Evolutionary conservation across 140 eudicot genomes (phyloP), one percentile per base, ranked within the genome.

Genomic region (Cichorium intybus): DNA sequence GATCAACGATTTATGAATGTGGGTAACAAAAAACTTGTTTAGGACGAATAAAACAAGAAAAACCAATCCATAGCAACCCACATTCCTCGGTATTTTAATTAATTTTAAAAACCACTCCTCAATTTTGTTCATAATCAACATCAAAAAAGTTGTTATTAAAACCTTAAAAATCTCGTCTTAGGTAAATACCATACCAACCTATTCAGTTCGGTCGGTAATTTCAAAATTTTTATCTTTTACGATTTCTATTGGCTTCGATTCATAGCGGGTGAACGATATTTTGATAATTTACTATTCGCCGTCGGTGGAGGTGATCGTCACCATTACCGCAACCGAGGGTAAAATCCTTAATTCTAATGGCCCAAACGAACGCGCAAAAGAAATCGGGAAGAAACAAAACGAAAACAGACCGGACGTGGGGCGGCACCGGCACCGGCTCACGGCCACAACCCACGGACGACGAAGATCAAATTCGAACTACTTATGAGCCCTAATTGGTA

Each of bases 361-460:
- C 63, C 63, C 54, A 48, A 17, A 48, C 54, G 23, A 48, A 48
- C 24, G 22, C 46, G 21, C 46, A 17, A 57, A 31, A 20, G 63
- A 57, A 57, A 57, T 57, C 31, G 63, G 27, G 63, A 16, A 67
- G 43, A 54, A 67, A 54, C 3, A 26, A 24, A 17, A 34, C 27
- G 26, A 41, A 41, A 24, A 24, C 73, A 6, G 33, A 68, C 31
- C 74, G 74, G 56, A 26, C 73, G 73, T 68, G 73, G 73, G 73
- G 64, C 39, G 73, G 64, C 53, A 18, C 39, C 39, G 73, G 64
- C 53, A 18, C 39, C 23, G 43, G 34, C n/a, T 62, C 43, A 62
- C 57, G 26, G 69, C 69, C 61, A 66, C 46, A 66, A 26, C 74
- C 74, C 74, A 68, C 74, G 74, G 56, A 41, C 72, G 72, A 56